These are phyloP conservation scores for Clonostachys solani DNA, from an alignment of 2,329 filamentous ascomycete species.

Conservation along the genomic window DNA sequence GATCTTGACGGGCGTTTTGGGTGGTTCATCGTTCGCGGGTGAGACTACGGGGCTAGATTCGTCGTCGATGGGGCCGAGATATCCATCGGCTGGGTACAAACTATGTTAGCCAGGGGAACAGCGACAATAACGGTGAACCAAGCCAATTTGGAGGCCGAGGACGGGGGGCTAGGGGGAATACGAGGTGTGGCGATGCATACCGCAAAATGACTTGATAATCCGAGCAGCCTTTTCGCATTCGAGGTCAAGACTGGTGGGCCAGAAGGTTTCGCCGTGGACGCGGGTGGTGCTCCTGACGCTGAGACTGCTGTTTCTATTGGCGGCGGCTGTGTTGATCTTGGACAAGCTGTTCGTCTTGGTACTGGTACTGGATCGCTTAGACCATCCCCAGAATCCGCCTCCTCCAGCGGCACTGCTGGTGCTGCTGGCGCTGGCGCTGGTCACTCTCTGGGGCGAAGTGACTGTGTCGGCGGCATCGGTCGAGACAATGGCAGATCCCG, in stretches of 20 bases:
- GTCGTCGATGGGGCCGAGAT: slow-evolving; percentile 39
- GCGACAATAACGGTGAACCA: not conserved
- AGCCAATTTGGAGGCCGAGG: not conserved
- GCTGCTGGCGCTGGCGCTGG: slow-evolving; percentile 19
- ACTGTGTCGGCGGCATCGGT: slow-evolving; percentile 17
- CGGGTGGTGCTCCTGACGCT: slow-evolving; percentile 8
- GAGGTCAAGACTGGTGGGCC: slow-evolving; percentile 79
- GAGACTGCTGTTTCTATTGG: slow-evolving; percentile 7
- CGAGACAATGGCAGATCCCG: slow-evolving; percentile 8
- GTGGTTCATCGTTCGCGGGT: slow-evolving; percentile 19
- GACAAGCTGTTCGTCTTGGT: slow-evolving; percentile 12
- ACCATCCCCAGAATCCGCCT: slow-evolving; percentile 7
- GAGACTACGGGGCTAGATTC: slow-evolving; percentile 15
- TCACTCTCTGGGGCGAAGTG: slow-evolving; percentile 19
- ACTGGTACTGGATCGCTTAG: slow-evolving; percentile 8
- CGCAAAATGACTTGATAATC: slow-evolving; percentile 87
- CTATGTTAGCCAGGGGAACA: slow-evolving; percentile 8
- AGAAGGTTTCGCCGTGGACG: slow-evolving; percentile 63
- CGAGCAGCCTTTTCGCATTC: slow-evolving; percentile 90
- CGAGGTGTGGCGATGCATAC: slow-evolving; percentile 31
- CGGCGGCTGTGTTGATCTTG: slow-evolving; percentile 26
- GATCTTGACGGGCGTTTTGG: slow-evolving; percentile 49
- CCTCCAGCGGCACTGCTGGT: not conserved
- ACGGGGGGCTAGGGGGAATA: not conserved
- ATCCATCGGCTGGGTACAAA: slow-evolving; percentile 44